phyloP scores from a whole-genome alignment of 139 green algal genomes.

The Yamagishiella unicocca region DNA sequence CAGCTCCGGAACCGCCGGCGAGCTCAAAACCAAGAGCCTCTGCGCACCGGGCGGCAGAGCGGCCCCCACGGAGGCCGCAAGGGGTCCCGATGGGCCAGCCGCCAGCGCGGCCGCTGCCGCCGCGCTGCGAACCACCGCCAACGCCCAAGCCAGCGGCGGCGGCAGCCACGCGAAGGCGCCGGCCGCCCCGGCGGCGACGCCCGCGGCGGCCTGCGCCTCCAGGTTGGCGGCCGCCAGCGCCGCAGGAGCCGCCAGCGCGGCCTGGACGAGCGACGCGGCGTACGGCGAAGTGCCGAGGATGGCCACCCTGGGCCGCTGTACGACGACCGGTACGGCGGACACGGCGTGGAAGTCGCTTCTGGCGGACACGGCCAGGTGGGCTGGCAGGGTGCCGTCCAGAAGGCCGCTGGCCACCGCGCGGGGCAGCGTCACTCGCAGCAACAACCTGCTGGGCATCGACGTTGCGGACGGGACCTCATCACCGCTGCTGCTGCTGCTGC shows the following conservation, averaged over 20 bases:
- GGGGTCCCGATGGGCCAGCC: no score
- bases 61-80: background rate
- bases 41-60: no score
- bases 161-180: background rate
- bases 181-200: background rate
- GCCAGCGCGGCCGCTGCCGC: no score
- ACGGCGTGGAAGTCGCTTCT: conserved; percentile 40
- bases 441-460: conserved; percentile 12
- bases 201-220: background rate
- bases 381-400: background rate
- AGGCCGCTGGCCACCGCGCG: conserved; percentile 15
- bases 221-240: background rate
- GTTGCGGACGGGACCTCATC: no score
- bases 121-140: background rate
- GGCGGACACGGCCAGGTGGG: background rate
- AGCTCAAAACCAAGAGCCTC: no score
- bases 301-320: conserved; percentile 6
- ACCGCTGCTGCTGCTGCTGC: no score
- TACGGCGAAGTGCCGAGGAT: conserved; percentile 43
- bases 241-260: conserved; percentile 24
- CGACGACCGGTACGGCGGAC: background rate
- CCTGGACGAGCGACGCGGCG: conserved; percentile 39
- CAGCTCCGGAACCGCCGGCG: no score
- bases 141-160: conserved; percentile 2
- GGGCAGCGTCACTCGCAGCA: conserved; percentile 43